Evolutionary conservation across 352 stramenopile genomes (phyloP).

Genomic region (Phytophthora megakarya): DNA sequence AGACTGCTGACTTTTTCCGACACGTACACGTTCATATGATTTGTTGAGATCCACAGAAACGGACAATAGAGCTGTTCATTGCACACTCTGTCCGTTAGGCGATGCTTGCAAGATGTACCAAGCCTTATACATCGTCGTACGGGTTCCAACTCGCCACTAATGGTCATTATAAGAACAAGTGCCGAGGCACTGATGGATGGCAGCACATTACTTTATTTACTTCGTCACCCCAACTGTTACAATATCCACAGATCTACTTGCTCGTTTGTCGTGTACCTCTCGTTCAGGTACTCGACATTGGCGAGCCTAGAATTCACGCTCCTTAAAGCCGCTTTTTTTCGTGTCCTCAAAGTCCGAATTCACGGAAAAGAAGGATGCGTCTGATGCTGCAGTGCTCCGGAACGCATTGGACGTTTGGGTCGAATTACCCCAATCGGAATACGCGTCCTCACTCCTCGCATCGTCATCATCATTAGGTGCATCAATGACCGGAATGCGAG

Average conservation of each 20-base stretch:
- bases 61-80: no score
- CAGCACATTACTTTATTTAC: conserved; percentile 41
- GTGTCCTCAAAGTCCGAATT: conserved; percentile 41
- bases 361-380: conserved; percentile 44
- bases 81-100: no score
- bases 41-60: no score
- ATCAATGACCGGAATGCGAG: conserved; percentile 37
- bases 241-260: conserved; percentile 38
- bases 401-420: conserved; percentile 29
- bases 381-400: conserved; percentile 36
- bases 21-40: neutral
- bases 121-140: neutral
- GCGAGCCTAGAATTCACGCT: conserved; percentile 44
- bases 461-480: conserved; percentile 35
- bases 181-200: conserved; percentile 19
- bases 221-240: conserved; percentile 32
- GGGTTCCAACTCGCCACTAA: conserved; percentile 2
- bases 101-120: neutral
- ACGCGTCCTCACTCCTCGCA: conserved; percentile 25
- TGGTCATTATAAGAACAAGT: neutral
- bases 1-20: conserved; percentile 13
- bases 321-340: conserved; percentile 28
- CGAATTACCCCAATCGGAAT: conserved; percentile 36
- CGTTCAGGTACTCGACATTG: conserved; percentile 5
- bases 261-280: conserved; percentile 6